Evolutionary conservation across 108 stramenopile genomes (phyloP).

Genomic region (Skeletonema menzelii): DNA sequence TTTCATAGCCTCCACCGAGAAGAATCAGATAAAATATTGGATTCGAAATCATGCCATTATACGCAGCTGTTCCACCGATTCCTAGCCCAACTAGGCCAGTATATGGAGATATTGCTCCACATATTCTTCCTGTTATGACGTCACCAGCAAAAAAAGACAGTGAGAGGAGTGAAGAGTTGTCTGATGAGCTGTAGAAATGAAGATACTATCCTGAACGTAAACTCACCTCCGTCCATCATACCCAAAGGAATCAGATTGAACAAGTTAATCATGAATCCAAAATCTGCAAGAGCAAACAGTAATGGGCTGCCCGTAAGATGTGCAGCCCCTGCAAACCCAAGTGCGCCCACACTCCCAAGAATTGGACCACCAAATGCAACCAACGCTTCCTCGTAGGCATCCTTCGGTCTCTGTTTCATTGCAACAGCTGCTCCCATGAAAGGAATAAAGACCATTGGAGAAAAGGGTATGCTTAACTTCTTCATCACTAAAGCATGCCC

Average conservation of each 20-base stretch:
- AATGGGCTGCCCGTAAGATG: slow-evolving; percentile 79
- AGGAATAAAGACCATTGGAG: slow-evolving; percentile 91
- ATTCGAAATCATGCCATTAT: slow-evolving; percentile 73
- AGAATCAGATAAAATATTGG: slow-evolving; percentile 92
- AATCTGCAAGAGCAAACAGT: slow-evolving; percentile 89
- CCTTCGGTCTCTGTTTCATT: slow-evolving; percentile 78
- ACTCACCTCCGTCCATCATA: slow-evolving; percentile 80
- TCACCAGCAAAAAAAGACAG: no score
- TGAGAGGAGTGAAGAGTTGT: no score
- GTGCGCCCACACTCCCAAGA: slow-evolving; percentile 82
- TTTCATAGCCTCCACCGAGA: slow-evolving; percentile 80
- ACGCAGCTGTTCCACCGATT: slow-evolving; percentile 70
- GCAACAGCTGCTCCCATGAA: slow-evolving; percentile 93
- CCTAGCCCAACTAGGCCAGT: slow-evolving; percentile 81
- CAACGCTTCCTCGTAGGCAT: slow-evolving; percentile 88
- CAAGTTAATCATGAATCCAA: slow-evolving; percentile 95
- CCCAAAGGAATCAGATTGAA: slow-evolving; percentile 93
- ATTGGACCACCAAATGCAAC: slow-evolving; percentile 93
- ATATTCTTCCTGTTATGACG: slow-evolving; percentile 65
- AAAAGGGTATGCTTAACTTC: slow-evolving; percentile 78
- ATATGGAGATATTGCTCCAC: slow-evolving; percentile 81
- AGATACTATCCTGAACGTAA: neutral
- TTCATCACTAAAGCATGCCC: slow-evolving; percentile 88
- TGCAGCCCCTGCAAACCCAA: slow-evolving; percentile 67
- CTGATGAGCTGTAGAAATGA: no score